Conservation (phyloP, 768 basidiomycete species). For the Lentinus tigrinus region DNA sequence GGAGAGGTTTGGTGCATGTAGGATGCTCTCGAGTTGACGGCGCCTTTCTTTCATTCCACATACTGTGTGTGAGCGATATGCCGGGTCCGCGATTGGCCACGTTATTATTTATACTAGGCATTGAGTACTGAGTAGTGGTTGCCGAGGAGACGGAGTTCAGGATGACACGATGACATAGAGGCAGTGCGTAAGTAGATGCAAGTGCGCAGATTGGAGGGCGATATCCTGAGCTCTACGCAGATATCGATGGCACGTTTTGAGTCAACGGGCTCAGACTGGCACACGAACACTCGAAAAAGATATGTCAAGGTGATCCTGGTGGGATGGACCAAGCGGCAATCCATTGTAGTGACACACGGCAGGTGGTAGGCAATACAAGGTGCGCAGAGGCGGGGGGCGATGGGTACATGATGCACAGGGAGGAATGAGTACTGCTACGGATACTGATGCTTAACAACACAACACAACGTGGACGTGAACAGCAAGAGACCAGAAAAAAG, state of each 20-base stretch:
- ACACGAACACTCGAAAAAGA: not conserved
- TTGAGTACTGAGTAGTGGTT: no score
- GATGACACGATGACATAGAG: not conserved
- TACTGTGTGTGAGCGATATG: no score
- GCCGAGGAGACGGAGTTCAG: not conserved
- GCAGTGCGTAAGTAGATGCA: not conserved
- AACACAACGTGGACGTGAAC: conserved; percentile 21
- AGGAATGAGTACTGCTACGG: conserved; percentile 24
- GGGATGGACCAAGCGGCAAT: conserved; percentile 16
- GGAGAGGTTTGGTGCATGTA: not conserved
- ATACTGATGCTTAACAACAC: conserved; percentile 21
- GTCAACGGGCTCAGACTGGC: not conserved
- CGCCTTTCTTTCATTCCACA: not conserved
- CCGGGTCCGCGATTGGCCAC: not conserved
- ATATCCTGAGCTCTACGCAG: no score
- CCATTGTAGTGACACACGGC: conserved; percentile 19
- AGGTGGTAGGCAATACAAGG: conserved; percentile 13
- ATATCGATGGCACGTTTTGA: not conserved
- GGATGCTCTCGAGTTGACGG: not conserved
- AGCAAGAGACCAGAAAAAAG: conserved; percentile 19
- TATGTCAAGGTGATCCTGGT: conserved; percentile 5
- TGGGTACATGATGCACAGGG: conserved; percentile 23
- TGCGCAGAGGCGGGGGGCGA: conserved; percentile 13
- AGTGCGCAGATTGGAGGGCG: not conserved
- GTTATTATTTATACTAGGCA: no score